Conservation (phyloP, 768 basidiomycete species). For the Suillus plorans region DNA sequence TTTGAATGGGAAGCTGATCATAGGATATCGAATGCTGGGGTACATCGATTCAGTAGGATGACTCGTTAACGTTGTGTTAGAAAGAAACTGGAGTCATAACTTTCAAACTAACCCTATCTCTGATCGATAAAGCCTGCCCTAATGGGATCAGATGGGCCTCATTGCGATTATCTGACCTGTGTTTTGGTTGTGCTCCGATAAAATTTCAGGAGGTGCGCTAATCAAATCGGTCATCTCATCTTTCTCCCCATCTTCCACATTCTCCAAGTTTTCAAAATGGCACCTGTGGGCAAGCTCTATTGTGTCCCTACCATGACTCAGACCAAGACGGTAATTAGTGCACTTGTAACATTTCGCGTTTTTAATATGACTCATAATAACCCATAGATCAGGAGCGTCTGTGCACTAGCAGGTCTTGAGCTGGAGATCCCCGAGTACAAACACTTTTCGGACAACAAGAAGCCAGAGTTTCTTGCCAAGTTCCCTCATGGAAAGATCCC, state of each 20-base stretch:
- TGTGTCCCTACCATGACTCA: conserved; percentile 40
- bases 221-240: conserved; percentile 6
- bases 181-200: conserved; percentile 17
- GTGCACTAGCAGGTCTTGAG: conserved; percentile 58
- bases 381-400: conserved; percentile 52
- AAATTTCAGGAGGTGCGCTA: conserved; percentile 11
- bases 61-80: background rate
- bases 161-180: conserved; percentile 12
- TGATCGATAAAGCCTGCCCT: conserved; percentile 32
- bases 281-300: conserved; percentile 66
- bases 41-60: background rate
- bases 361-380: conserved; percentile 6
- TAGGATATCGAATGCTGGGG: background rate
- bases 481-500: conserved; percentile 87
- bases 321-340: conserved; percentile 45
- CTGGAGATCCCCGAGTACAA: conserved; percentile 53
- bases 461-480: conserved; percentile 68
- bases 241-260: conserved; percentile 17
- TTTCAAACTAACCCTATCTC: background rate
- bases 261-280: conserved; percentile 41
- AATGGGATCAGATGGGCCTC: conserved; percentile 7
- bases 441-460: conserved; percentile 66
- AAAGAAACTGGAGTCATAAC: background rate
- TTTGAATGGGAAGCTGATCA: background rate
- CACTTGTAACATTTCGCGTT: conserved; percentile 5